phyloP scores from a whole-genome alignment of 2,329 filamentous ascomycete genomes.

The Aspergillus quadricinctus region DNA sequence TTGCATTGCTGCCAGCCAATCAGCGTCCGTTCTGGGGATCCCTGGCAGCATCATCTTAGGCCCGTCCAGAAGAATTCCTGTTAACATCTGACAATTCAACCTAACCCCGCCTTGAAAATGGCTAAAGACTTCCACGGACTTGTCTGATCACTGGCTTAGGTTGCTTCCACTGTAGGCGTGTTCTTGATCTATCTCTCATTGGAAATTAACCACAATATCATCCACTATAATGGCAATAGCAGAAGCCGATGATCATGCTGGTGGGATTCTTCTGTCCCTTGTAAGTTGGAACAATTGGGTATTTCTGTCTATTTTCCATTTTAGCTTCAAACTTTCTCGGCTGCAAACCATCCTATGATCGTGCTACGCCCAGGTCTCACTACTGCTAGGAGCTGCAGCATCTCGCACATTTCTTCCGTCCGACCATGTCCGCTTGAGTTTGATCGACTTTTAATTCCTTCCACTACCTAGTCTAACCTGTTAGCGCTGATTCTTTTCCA shows the following conservation, averaged over 20 bases:
- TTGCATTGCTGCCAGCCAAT: slow-evolving; percentile 14
- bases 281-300: not conserved
- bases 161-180: not conserved
- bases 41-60: not conserved
- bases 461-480: not conserved
- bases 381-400: not conserved
- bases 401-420: not conserved
- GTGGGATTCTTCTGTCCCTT: not conserved
- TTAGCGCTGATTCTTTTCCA: not conserved
- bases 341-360: not conserved
- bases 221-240: not conserved
- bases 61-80: slow-evolving; percentile 3
- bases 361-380: not conserved
- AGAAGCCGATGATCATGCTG: not conserved
- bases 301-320: not conserved
- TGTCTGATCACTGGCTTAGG: not conserved
- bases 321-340: slow-evolving; percentile 1
- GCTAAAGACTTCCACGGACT: not conserved
- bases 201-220: not conserved
- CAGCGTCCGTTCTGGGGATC: not conserved
- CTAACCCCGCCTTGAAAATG: not conserved
- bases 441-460: not conserved
- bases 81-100: not conserved
- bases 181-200: not conserved
- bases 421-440: not conserved